A percentile compares a stretch with the other conserved stretches of the same genome.
Evolutionary conservation across 2,329 filamentous ascomycete species (phyloP).

Genomic region (Penicillium sp.): DNA sequence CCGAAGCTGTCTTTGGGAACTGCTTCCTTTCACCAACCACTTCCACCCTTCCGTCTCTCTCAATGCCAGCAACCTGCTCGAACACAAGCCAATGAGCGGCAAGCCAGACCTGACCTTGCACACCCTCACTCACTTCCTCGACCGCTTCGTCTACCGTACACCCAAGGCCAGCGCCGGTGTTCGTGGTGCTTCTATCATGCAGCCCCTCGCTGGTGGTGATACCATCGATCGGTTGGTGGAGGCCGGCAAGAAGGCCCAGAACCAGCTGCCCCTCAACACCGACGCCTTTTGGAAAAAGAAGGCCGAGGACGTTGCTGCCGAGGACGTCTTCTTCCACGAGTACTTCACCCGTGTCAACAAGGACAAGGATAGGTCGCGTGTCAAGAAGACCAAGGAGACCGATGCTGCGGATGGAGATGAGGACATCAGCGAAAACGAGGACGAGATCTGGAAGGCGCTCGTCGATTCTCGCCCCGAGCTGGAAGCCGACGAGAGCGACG

Average conservation of each 20-base stretch:
- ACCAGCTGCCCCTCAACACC: slow-evolving; percentile 72
- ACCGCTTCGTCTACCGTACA: slow-evolving; percentile 98
- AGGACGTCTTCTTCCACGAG: slow-evolving; percentile 97
- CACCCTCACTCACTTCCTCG: slow-evolving; percentile 90
- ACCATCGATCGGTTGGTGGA: slow-evolving; percentile 63
- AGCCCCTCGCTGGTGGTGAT: slow-evolving; percentile 73
- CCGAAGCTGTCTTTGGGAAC: slow-evolving; percentile 88
- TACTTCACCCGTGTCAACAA: slow-evolving; percentile 83
- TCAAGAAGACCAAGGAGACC: slow-evolving; percentile 59
- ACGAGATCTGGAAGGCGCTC: slow-evolving; percentile 90
- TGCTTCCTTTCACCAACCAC: slow-evolving; percentile 74
- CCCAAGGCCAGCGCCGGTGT: slow-evolving; percentile 68
- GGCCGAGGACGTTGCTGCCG: slow-evolving; percentile 79
- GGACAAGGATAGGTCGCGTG: slow-evolving; percentile 51
- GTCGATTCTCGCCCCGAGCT: slow-evolving; percentile 78
- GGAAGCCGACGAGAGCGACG: slow-evolving; percentile 62
- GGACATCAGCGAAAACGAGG: slow-evolving; percentile 65
- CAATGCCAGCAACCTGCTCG: slow-evolving; percentile 72
- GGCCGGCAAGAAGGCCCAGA: slow-evolving; percentile 58
- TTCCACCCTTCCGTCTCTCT: slow-evolving; percentile 92
- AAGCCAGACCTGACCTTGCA: slow-evolving; percentile 91
- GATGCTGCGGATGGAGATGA: slow-evolving; percentile 44
- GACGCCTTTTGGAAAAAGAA: slow-evolving; percentile 91
- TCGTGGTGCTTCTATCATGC: slow-evolving; percentile 92
- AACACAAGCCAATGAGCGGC: slow-evolving; percentile 69